Evolutionary conservation across 2,329 filamentous ascomycete genomes (phyloP).

Genomic region (Monosporascus sp.): DNA sequence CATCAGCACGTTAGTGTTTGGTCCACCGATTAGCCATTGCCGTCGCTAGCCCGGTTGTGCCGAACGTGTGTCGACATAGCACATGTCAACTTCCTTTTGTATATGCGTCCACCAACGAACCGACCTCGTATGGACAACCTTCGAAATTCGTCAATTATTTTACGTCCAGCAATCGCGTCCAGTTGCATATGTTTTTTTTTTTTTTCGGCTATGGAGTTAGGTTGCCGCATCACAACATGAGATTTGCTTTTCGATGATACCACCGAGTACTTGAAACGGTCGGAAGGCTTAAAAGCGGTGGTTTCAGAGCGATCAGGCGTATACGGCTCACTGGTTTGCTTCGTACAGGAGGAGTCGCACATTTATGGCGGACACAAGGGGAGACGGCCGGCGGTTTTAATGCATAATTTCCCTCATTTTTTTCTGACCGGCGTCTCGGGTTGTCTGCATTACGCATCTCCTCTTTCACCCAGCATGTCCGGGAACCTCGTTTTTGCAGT

Average conservation of each 20-base stretch:
- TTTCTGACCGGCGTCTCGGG: background rate
- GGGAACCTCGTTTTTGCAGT: conserved; percentile 1
- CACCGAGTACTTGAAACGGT: conserved; percentile 10
- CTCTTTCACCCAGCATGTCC: conserved; percentile 1
- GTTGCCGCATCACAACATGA: background rate
- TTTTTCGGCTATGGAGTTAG: background rate
- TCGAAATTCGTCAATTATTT: background rate
- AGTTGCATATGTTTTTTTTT: background rate
- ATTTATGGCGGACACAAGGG: background rate
- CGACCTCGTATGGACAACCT: background rate
- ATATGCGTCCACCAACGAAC: background rate
- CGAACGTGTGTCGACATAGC: too few species aligned
- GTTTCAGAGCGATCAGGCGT: background rate
- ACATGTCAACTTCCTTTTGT: background rate
- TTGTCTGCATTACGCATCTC: background rate
- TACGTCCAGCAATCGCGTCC: background rate
- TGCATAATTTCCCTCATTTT: conserved; percentile 11
- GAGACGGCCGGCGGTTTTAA: conserved; percentile 9
- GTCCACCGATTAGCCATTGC: too few species aligned
- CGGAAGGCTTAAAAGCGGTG: background rate
- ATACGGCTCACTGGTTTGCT: background rate
- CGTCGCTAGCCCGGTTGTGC: too few species aligned
- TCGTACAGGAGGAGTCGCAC: background rate
- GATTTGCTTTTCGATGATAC: conserved; percentile 5
- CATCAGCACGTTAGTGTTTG: too few species aligned